Base-by-base conservation (phyloP, 2,329 filamentous ascomycete genomes). In the Teratosphaeria destructans region DNA sequence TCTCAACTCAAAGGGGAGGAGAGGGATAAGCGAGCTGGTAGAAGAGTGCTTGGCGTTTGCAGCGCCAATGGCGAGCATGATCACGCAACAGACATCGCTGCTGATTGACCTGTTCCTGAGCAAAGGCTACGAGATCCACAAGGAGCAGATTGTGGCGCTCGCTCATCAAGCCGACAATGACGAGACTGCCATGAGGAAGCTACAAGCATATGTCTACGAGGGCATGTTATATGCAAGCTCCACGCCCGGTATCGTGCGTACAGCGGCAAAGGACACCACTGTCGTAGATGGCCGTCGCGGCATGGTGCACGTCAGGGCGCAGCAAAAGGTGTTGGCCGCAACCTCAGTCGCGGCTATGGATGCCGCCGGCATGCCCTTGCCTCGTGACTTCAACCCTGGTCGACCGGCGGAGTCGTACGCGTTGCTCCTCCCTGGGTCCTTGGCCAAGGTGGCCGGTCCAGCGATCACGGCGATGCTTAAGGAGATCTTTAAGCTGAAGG, bases 181-280 rank as follows among this genome's bases (percentile, higher is more conserved):
- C 57, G 43, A 49, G 43, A 49, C 2, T 11, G 43, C 43, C 8
- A 49, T 49, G 43, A 66, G 70, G 35, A 79, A 82, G 64, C 74
- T 82, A 1, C 77, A 79, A 63, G 79, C 79, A 12, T 82, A 79
- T 67, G 79, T 82, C 2, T 80, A 75, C 62, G 80, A 82, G 66
- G 80, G 79, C 52, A 81, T 82, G 77, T 76, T 80, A 11, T 79
- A 81, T 64, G 77, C 77, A 5, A 78, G 78, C 19, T 76, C 79
- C 1, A 76, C 81, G 1, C 79, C 79, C 0, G 79, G 79, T n/a
- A 69, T 82, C 1, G 77, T 78, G n/a, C 78, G 79, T 57, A 72
- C 80, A 11, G 79, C 78, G 3, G 73, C 75, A 16, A 72, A 71
- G 54, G 76, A 78, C 58, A 65, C 74, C 4, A 74, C 69, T 0